Conservation (phyloP, 2,329 filamentous ascomycete species). For the Fonsecaea pugnacius region DNA sequence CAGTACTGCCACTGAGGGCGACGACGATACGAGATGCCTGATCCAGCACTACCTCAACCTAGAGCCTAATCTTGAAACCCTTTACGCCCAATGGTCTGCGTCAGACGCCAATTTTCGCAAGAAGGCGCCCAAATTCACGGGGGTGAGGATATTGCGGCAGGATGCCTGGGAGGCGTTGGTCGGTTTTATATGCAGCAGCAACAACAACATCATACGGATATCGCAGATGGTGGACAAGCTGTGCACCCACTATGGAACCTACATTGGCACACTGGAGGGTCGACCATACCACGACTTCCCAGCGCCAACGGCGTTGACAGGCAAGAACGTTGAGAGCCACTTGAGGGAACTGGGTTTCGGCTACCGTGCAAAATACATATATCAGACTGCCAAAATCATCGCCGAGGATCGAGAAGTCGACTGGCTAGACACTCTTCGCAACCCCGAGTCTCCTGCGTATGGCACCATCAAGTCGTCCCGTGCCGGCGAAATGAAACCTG, state of each 20-base stretch:
- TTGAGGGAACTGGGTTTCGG: constrained; percentile 87
- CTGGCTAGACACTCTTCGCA: constrained; percentile 80
- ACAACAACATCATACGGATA: constrained; percentile 96
- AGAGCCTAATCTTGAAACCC: constrained; percentile 69
- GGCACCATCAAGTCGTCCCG: constrained; percentile 48
- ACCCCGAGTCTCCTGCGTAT: constrained; percentile 71
- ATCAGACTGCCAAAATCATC: constrained; percentile 79
- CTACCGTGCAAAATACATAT: constrained; percentile 91
- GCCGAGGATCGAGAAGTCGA: constrained; percentile 66
- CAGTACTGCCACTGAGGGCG: constrained; percentile 19
- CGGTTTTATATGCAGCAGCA: constrained; percentile 97
- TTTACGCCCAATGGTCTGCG: constrained; percentile 87
- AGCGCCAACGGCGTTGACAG: constrained; percentile 71
- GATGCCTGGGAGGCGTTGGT: constrained; percentile 95
- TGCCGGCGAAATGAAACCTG: constrained; percentile 55
- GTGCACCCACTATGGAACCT: constrained; percentile 79
- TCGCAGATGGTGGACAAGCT: constrained; percentile 95
- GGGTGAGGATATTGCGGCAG: constrained; percentile 89
- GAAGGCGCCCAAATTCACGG: constrained; percentile 83
- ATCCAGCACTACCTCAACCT: constrained; percentile 87
- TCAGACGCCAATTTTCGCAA: constrained; percentile 86
- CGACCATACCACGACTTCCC: constrained; percentile 88
- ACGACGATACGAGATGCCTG: constrained; percentile 69
- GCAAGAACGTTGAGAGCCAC: constrained; percentile 74
- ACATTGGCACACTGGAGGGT: constrained; percentile 71